Conservation (phyloP, 495 filamentous ascomycete species). For the Bombardia bombarda region DNA sequence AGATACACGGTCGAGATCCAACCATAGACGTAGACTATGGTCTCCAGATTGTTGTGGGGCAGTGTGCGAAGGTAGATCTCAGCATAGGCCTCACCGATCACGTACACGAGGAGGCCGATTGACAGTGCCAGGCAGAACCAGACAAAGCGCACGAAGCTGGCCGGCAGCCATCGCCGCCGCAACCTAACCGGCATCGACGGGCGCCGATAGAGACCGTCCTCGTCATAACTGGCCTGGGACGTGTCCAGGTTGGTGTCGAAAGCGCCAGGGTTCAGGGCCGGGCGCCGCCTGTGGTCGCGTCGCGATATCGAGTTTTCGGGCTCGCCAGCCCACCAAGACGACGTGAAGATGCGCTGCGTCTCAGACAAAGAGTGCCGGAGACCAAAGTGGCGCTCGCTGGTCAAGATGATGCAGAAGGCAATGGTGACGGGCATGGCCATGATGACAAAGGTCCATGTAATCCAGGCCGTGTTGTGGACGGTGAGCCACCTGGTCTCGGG, state of each 20-base stretch:
- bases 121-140: conserved; percentile 57
- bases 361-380: conserved; percentile 49
- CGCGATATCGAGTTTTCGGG: conserved; percentile 31
- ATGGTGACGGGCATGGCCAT: conserved; percentile 57
- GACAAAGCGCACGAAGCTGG: conserved; percentile 56
- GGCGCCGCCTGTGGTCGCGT: conserved; percentile 25
- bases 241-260: conserved; percentile 24
- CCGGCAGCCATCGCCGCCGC: conserved; percentile 44
- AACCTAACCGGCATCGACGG: conserved; percentile 25
- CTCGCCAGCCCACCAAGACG: conserved; percentile 51
- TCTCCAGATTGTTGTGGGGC: conserved; percentile 54
- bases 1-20: conserved; percentile 57
- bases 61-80: conserved; percentile 57
- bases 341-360: conserved; percentile 55
- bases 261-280: conserved; percentile 12
- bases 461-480: conserved; percentile 54
- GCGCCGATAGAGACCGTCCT: conserved; percentile 2
- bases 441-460: conserved; percentile 54
- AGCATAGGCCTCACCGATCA: conserved; percentile 57
- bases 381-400: conserved; percentile 47
- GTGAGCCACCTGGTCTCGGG: conserved; percentile 40
- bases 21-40: conserved; percentile 56
- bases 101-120: conserved; percentile 51
- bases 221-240: conserved; percentile 17
- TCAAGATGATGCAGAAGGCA: conserved; percentile 51